These are phyloP conservation scores for Lycium ferocissimum DNA, from an alignment of 257 asterid species.

Conservation along the genomic window DNA sequence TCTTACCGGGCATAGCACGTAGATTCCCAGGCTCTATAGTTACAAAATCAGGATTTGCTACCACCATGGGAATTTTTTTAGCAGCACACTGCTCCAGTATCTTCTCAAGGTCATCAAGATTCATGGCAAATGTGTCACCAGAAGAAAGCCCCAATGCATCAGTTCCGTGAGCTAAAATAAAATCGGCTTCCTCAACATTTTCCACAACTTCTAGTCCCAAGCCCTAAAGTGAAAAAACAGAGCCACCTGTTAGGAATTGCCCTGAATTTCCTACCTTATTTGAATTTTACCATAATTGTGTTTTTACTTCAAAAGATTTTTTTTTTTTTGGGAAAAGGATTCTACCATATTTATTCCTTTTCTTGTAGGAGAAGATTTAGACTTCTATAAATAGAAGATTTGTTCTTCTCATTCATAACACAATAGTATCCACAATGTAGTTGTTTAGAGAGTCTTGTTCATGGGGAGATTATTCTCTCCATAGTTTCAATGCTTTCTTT, in stretches of 20 bases:
- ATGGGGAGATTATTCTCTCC: too few species aligned
- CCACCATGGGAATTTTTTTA: constrained; percentile 83
- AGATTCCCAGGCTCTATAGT: constrained; percentile 89
- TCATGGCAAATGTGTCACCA: constrained; percentile 68
- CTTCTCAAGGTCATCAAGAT: constrained; percentile 74
- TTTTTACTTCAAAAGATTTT: too few species aligned
- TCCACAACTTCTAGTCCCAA: constrained; percentile 82
- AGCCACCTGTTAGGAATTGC: neutral
- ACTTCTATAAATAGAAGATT: too few species aligned
- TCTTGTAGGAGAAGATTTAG: too few species aligned
- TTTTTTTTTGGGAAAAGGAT: too few species aligned
- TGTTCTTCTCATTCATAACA: too few species aligned
- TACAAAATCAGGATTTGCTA: constrained; percentile 95
- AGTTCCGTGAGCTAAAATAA: constrained; percentile 88
- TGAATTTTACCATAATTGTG: too few species aligned
- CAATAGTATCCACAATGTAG: too few species aligned
- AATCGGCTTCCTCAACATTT: constrained; percentile 73
- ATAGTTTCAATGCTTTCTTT: too few species aligned
- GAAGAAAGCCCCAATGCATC: constrained; percentile 89
- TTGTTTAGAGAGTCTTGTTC: too few species aligned
- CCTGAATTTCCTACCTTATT: too few species aligned
- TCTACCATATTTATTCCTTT: too few species aligned
- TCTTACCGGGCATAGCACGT: constrained; percentile 88
- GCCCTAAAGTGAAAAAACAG: constrained; percentile 58
- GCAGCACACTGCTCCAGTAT: constrained; percentile 73